Evolutionary conservation across 1,139 yeast species (phyloP).

Genomic region (Arxiozyma heterogenica): DNA sequence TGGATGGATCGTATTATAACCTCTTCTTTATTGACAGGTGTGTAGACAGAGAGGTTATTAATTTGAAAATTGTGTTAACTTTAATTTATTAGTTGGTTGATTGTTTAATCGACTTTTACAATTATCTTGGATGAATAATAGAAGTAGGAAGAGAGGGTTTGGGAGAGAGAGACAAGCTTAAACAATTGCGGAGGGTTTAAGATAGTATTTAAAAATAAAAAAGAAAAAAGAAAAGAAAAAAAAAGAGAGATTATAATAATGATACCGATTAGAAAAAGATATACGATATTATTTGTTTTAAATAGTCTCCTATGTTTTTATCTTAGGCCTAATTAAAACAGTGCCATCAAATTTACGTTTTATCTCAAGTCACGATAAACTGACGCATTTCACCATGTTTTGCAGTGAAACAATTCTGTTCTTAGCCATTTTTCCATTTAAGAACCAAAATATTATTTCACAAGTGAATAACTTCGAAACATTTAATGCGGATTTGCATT

Average conservation of each 20-base stretch:
- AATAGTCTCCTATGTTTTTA: slow-evolving; percentile 12
- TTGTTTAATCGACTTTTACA: no score
- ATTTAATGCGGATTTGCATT: neutral
- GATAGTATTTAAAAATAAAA: neutral
- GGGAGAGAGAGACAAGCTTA: neutral
- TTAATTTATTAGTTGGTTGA: no score
- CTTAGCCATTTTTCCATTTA: slow-evolving; percentile 29
- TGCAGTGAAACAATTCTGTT: slow-evolving; percentile 42
- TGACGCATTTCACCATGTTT: slow-evolving; percentile 43
- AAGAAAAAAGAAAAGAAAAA: neutral
- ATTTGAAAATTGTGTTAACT: no score
- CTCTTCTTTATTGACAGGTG: no score
- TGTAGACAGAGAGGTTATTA: no score
- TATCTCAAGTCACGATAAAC: slow-evolving; percentile 42
- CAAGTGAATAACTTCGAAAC: neutral
- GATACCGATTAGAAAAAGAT: slow-evolving; percentile 2
- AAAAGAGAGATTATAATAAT: neutral
- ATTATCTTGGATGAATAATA: no score
- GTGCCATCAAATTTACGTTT: slow-evolving; percentile 24
- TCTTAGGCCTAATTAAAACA: slow-evolving; percentile 33
- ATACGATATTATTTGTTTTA: neutral
- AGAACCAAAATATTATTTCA: neutral
- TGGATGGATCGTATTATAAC: no score
- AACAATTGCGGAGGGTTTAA: neutral
- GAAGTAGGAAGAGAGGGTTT: no score